Evolutionary conservation across 352 stramenopile genomes (phyloP), one percentile per base, ranked within the genome.

Genomic region (Pythium dissotocum): DNA sequence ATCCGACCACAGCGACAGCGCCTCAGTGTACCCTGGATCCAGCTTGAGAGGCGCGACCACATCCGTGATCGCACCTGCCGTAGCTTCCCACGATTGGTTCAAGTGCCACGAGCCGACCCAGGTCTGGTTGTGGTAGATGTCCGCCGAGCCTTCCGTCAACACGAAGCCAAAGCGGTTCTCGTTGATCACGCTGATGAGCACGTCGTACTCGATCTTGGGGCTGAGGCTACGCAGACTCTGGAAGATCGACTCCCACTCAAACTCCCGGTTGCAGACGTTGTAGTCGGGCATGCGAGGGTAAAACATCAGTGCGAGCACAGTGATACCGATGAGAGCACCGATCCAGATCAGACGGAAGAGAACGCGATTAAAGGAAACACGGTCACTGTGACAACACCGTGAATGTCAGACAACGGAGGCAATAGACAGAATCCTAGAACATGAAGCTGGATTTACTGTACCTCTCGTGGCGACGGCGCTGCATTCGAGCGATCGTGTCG

Each of bases 101-200:
- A 94, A 68, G 35, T 86, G 75, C 88, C 88, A 96, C 18, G 77
- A 78, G 16, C 88, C 88, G 33, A 96, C 82, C 48, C 82, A 79
- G 18, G 77, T 82, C 26, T 75, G 70, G 53, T 88, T 89, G 73
- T 96, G 88, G 70, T 94, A 92, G 60, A 96, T 94, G 46, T 94
- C 82, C 46, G 85, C 86, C 4, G 67, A 71, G 10, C 86, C 88
- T n/a, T 85, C 76, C 52, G 93, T 81, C 4, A 96, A 65, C 46
- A 92, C 70, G 51, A 96, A 96, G 3, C 83, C 88, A 46, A 96
- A 96, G 33, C 88, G 85, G 70, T 96, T 96, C 71, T 96, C 88
- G 67, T 96, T 96, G 65, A 94, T 89, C 32, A 93, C 85, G 38
- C 88, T 96, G 65, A 93, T 87, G 52, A 96, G 65, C 53, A 96